Conservation (phyloP, 768 basidiomycete genomes). For the Kwoniella mangroviensis region DNA sequence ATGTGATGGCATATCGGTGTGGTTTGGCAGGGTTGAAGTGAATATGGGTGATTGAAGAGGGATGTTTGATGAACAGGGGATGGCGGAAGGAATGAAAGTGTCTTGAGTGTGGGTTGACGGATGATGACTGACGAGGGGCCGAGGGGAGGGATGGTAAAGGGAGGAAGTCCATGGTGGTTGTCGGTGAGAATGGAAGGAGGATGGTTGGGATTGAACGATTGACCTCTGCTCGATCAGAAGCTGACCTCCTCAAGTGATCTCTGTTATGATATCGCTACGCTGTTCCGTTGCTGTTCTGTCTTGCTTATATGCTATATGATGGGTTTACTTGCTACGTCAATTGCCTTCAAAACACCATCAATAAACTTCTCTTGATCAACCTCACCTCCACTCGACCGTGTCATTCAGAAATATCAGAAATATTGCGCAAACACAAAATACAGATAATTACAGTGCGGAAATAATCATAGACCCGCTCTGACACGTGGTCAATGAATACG, state of each 20-base stretch:
- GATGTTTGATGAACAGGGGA: conserved; percentile 88
- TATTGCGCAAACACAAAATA: conserved; percentile 5
- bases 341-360: not conserved
- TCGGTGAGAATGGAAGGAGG: not conserved
- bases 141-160: conserved; percentile 49
- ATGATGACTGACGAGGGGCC: conserved; percentile 43
- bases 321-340: not conserved
- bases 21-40: conserved; percentile 87
- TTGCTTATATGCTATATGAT: not conserved
- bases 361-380: not conserved
- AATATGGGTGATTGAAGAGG: conserved; percentile 90
- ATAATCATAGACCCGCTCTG: not conserved
- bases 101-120: conserved; percentile 52
- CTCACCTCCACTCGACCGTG: conserved; percentile 5
- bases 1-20: conserved; percentile 93
- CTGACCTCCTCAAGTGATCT: no score
- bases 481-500: not conserved
- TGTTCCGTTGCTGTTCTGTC: no score
- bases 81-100: conserved; percentile 57
- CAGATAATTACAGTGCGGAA: not conserved
- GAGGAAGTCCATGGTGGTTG: conserved; percentile 51
- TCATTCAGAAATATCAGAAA: not conserved
- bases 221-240: no score
- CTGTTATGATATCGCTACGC: no score
- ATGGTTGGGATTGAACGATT: no score